Percentiles rank a stretch among this genome's conserved stretches.
Evolutionary conservation across 371 early-diverging fungal species (phyloP).

Genomic region (Zychaea mexicana): DNA sequence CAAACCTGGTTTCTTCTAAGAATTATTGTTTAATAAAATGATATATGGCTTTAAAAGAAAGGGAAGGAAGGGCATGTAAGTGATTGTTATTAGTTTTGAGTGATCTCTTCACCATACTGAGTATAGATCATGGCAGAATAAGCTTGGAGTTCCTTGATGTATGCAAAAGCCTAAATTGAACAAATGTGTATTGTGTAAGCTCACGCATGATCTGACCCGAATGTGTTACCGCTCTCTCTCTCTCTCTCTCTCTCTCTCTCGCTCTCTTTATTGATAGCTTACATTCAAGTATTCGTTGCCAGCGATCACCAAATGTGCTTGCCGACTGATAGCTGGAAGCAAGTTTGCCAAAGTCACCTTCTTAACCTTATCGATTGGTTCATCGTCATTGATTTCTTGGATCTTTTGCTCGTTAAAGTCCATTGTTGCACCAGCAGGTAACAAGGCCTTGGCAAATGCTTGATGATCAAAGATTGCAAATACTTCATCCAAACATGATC

Average conservation of each 20-base stretch:
- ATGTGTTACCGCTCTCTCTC: background rate
- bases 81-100: background rate
- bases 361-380: conserved; percentile 26
- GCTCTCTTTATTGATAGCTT: conserved; percentile 13
- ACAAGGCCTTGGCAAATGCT: conserved; percentile 33
- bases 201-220: no score
- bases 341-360: conserved; percentile 74
- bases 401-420: conserved; percentile 19
- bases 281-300: conserved; percentile 86
- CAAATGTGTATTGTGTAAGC: no score
- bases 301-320: conserved; percentile 79
- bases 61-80: no score
- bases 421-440: conserved; percentile 23
- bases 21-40: no score
- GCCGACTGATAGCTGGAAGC: conserved; percentile 75
- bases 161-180: conserved; percentile 53
- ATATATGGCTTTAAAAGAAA: no score
- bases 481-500: conserved; percentile 58
- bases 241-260: background rate
- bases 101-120: conserved; percentile 53
- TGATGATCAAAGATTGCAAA: conserved; percentile 58
- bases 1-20: no score
- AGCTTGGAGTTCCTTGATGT: conserved; percentile 73
- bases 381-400: conserved; percentile 28
- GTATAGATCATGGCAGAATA: conserved; percentile 77